Evolutionary conservation across 768 basidiomycete genomes (phyloP).

Genomic region (Porphyrellus cyaneotinctus): DNA sequence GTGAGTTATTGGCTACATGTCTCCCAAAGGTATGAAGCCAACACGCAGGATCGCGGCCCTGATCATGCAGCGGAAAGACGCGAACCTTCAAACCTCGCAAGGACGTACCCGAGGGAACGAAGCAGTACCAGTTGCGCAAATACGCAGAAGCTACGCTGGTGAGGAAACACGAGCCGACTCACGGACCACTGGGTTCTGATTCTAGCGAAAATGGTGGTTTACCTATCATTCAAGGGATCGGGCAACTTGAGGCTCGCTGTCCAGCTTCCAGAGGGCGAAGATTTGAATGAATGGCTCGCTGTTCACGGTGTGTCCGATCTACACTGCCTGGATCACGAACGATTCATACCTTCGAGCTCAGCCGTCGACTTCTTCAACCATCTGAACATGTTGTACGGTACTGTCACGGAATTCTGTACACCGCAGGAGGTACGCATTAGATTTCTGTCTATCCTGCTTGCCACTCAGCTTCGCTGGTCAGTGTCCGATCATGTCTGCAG

Average conservation of each 20-base stretch:
- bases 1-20: slow-evolving; percentile 42
- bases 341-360: slow-evolving; percentile 31
- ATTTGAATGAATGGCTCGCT: slow-evolving; percentile 98
- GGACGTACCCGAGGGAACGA: slow-evolving; percentile 92
- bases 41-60: slow-evolving; percentile 7
- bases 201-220: neutral
- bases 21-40: slow-evolving; percentile 7
- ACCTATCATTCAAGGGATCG: slow-evolving; percentile 60
- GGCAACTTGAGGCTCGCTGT: slow-evolving; percentile 93
- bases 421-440: slow-evolving; percentile 68
- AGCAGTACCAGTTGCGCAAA: slow-evolving; percentile 97
- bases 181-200: slow-evolving; percentile 11
- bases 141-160: slow-evolving; percentile 96
- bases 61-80: slow-evolving; percentile 69
- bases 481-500: slow-evolving; percentile 97
- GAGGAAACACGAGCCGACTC: slow-evolving; percentile 6
- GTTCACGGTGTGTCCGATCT: slow-evolving; percentile 73
- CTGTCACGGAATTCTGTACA: slow-evolving; percentile 97
- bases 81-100: slow-evolving; percentile 96
- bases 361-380: slow-evolving; percentile 99
- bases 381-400: slow-evolving; percentile 98
- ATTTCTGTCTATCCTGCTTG: slow-evolving; percentile 1
- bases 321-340: neutral
- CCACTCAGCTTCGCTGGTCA: slow-evolving; percentile 28
- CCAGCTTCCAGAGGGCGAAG: slow-evolving; percentile 93